These are phyloP conservation scores for Acer yangbiense DNA, from an alignment of 345 rosid genomes.

Conservation along the genomic window DNA sequence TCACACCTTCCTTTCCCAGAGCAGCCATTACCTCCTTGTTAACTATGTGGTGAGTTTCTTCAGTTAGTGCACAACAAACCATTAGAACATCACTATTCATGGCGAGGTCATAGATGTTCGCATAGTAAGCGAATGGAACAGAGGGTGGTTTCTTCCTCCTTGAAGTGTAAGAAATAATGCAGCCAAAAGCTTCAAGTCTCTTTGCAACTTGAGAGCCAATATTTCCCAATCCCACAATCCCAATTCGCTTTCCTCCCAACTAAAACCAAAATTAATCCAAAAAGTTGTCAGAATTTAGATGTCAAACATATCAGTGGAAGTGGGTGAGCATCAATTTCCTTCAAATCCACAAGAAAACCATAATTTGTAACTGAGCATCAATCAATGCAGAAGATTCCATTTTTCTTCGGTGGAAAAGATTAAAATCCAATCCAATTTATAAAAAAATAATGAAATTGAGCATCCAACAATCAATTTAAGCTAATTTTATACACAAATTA, in stretches of 20 bases:
- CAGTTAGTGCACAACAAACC: slow-evolving; percentile 23
- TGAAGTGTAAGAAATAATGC: slow-evolving; percentile 36
- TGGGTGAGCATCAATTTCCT: too few species aligned
- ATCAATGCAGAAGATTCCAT: too few species aligned
- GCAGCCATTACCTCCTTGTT: slow-evolving; percentile 36
- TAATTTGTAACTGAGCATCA: too few species aligned
- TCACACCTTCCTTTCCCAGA: slow-evolving; percentile 33
- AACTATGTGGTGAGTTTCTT: slow-evolving; percentile 34
- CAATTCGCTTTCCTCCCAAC: slow-evolving; percentile 39
- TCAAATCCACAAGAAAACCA: too few species aligned
- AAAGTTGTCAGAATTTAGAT: too few species aligned
- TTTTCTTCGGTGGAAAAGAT: not conserved
- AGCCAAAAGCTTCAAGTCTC: slow-evolving; percentile 38
- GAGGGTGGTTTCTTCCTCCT: slow-evolving; percentile 28
- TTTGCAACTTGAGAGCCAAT: slow-evolving; percentile 37
- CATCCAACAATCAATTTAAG: too few species aligned
- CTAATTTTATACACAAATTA: not conserved
- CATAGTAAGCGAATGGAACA: slow-evolving; percentile 30
- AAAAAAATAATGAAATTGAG: not conserved
- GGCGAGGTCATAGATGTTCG: slow-evolving; percentile 31
- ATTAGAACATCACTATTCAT: slow-evolving; percentile 32
- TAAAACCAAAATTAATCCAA: slow-evolving; percentile 7
- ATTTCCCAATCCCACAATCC: slow-evolving; percentile 42
- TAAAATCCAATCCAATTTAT: not conserved
- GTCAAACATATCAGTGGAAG: too few species aligned